Percentiles rank a stretch among this genome's conserved stretches.
Evolutionary conservation across 306 rosid species (phyloP).

Genomic region (Styphnolobium japonicum): DNA sequence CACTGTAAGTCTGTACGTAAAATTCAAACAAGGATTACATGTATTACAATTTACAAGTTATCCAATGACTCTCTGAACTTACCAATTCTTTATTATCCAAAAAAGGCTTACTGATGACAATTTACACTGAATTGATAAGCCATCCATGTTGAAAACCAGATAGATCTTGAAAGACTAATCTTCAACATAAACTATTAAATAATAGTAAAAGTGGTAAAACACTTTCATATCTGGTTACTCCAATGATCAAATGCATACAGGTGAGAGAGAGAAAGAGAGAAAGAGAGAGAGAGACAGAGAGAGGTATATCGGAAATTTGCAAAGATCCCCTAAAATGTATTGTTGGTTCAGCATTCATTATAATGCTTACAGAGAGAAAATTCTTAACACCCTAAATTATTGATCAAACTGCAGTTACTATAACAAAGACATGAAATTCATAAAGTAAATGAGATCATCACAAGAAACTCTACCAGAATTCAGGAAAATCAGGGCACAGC

Average conservation of each 20-base stretch:
- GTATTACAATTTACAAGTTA: background rate
- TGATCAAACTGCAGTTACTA: background rate
- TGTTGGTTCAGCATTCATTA: background rate
- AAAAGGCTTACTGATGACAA: background rate
- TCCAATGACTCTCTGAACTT: background rate
- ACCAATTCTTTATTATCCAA: background rate
- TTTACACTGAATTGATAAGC: background rate
- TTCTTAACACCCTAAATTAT: background rate
- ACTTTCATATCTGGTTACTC: background rate
- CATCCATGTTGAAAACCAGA: background rate
- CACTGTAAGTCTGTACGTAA: background rate
- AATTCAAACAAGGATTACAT: background rate
- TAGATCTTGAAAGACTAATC: background rate
- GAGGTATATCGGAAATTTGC: background rate
- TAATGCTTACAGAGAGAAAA: background rate
- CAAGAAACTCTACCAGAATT: constrained; percentile 34
- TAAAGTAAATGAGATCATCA: constrained; percentile 4
- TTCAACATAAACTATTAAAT: background rate
- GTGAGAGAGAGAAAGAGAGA: too few species aligned
- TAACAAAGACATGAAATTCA: background rate
- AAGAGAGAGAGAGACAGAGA: too few species aligned
- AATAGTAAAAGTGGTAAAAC: background rate
- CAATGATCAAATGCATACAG: background rate
- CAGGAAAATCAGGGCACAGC: constrained; percentile 33
- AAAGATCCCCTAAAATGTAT: background rate